Evolutionary conservation across 371 early-diverging fungal species (phyloP).

Genomic region (Circinella umbellata): DNA sequence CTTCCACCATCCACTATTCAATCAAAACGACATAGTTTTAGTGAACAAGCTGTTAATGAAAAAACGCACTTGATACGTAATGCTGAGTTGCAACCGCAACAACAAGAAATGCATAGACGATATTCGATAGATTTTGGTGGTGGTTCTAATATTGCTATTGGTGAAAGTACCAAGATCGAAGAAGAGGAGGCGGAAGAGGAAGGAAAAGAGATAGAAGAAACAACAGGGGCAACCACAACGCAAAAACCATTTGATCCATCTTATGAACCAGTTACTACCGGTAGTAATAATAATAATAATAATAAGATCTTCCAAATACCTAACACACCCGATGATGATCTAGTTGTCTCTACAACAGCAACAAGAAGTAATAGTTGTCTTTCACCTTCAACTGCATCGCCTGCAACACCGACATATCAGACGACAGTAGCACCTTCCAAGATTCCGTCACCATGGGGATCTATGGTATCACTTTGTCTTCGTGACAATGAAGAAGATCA

Average conservation of each 20-base stretch:
- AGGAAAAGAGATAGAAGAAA: background rate
- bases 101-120: background rate
- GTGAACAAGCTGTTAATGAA: no score
- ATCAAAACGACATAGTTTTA: background rate
- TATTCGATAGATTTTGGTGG: background rate
- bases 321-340: constrained; percentile 17
- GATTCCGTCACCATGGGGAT: constrained; percentile 29
- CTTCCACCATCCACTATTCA: no score
- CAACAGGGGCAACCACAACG: background rate
- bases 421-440: constrained; percentile 11
- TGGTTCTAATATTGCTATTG: background rate
- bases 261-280: background rate
- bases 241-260: constrained; percentile 23
- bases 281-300: background rate
- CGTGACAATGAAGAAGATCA: background rate
- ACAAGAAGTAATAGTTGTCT: background rate
- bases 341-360: constrained; percentile 8
- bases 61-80: no score
- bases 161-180: constrained; percentile 11
- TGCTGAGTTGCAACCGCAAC: background rate
- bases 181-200: background rate
- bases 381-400: background rate
- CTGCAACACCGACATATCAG: constrained; percentile 6
- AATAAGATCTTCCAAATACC: constrained; percentile 11
- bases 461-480: constrained; percentile 11